A percentile compares a stretch with the other conserved stretches of the same genome.
phyloP scores from a whole-genome alignment of 1,139 yeast genomes.

The Candida dubliniensis region DNA sequence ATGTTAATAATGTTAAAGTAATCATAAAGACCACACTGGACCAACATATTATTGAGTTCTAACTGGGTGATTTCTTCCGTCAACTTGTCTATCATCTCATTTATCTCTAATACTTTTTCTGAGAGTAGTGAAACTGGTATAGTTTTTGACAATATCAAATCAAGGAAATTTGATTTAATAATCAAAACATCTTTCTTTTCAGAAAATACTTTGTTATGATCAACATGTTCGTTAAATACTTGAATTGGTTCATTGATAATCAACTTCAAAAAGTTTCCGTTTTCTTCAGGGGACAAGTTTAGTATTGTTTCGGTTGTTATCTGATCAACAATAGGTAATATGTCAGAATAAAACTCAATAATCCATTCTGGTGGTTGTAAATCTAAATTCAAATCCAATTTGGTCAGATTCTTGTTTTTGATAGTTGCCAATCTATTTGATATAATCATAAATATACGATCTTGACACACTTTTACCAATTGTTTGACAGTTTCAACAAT shows the following conservation, averaged over 20 bases:
- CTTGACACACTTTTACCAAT: conserved; percentile 34
- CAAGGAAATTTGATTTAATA: conserved; percentile 58
- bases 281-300: conserved; percentile 33
- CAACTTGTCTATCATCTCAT: conserved; percentile 31
- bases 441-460: conserved; percentile 41
- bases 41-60: conserved; percentile 46
- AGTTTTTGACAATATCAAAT: conserved; percentile 55
- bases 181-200: conserved; percentile 39
- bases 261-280: conserved; percentile 32
- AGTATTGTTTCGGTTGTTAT: conserved; percentile 38
- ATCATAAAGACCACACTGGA: conserved; percentile 52
- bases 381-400: conserved; percentile 44
- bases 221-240: conserved; percentile 39
- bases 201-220: conserved; percentile 24
- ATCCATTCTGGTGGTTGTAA: conserved; percentile 77
- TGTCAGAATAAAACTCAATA: conserved; percentile 52
- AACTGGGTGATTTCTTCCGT: conserved; percentile 39
- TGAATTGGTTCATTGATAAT: conserved; percentile 52
- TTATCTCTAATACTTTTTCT: conserved; percentile 42
- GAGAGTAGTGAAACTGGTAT: conserved; percentile 45
- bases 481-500: conserved; percentile 26
- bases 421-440: conserved; percentile 43
- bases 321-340: conserved; percentile 52
- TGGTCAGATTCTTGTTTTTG: conserved; percentile 40
- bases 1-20: conserved; percentile 64